Conservation (phyloP, 1,139 yeast species). For the Blastobotrys elegans region DNA sequence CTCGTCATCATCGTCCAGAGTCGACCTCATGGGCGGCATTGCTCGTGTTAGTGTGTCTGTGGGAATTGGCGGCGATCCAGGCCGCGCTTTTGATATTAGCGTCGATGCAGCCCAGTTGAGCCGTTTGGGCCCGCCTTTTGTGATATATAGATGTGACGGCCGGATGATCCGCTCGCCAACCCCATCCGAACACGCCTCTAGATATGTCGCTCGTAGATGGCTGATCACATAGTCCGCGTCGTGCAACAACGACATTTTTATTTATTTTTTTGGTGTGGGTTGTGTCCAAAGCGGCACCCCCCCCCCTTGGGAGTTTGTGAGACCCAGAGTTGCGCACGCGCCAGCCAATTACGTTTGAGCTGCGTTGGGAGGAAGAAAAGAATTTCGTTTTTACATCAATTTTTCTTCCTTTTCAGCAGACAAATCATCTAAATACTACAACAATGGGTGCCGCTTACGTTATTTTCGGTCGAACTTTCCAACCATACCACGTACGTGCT, state of each 20-base stretch:
- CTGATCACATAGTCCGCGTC: slow-evolving; percentile 32
- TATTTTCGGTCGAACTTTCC: slow-evolving; percentile 70
- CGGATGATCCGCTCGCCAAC: slow-evolving; percentile 32
- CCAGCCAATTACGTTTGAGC: no score
- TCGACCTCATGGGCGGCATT: slow-evolving; percentile 9
- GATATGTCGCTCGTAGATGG: slow-evolving; percentile 32
- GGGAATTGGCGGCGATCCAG: slow-evolving; percentile 31
- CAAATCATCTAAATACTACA: no score
- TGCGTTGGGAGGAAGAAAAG: no score
- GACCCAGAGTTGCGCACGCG: no score
- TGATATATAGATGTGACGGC: slow-evolving; percentile 31
- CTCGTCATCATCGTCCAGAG: slow-evolving; percentile 14
- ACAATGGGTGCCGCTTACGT: slow-evolving; percentile 76
- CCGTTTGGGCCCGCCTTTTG: slow-evolving; percentile 26
- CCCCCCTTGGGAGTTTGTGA: no score
- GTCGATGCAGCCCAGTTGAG: slow-evolving; percentile 29
- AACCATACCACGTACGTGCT: slow-evolving; percentile 56
- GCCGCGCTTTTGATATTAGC: slow-evolving; percentile 25
- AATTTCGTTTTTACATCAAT: no score
- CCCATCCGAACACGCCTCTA: slow-evolving; percentile 31
- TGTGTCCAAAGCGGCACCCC: no score
- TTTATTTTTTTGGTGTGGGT: no score
- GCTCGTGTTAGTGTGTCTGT: slow-evolving; percentile 18
- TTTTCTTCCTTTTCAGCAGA: no score
- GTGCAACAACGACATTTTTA: slow-evolving; percentile 29